Percentiles rank a stretch among this genome's conserved stretches.
phyloP scores from a whole-genome alignment of 2,329 filamentous ascomycete species.

The Paracamarosporium sp. region DNA sequence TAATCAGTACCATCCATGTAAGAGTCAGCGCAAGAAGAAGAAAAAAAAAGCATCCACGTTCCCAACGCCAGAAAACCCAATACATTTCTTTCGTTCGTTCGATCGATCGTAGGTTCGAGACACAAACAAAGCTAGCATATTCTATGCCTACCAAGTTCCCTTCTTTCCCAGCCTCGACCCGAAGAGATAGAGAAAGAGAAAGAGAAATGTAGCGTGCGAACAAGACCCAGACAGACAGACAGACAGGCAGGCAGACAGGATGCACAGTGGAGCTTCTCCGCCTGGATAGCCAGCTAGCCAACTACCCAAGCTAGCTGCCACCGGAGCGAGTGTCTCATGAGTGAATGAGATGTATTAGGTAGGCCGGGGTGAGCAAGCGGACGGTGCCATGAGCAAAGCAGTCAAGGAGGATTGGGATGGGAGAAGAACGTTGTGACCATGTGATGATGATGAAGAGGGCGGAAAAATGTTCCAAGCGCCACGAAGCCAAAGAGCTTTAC shows the following conservation, averaged over 20 bases:
- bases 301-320: neutral
- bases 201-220: slow-evolving; percentile 3
- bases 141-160: slow-evolving; percentile 4
- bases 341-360: neutral
- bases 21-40: neutral
- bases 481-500: slow-evolving; percentile 16
- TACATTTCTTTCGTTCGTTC: no score
- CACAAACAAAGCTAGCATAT: slow-evolving; percentile 1
- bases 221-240: neutral
- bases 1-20: no score
- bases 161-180: no score
- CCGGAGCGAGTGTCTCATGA: neutral
- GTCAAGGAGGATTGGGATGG: slow-evolving; percentile 4
- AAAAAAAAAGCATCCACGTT: neutral
- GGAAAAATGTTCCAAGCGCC: slow-evolving; percentile 11
- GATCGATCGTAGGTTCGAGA: no score
- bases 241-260: neutral
- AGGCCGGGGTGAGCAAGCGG: neutral
- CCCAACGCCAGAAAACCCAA: slow-evolving; percentile 1
- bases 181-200: no score
- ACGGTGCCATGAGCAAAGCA: neutral
- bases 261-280: neutral
- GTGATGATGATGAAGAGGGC: slow-evolving; percentile 12
- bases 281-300: no score
- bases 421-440: slow-evolving; percentile 13